Conservation (phyloP, 2,329 filamentous ascomycete genomes). For the Hypoxylon sp. region DNA sequence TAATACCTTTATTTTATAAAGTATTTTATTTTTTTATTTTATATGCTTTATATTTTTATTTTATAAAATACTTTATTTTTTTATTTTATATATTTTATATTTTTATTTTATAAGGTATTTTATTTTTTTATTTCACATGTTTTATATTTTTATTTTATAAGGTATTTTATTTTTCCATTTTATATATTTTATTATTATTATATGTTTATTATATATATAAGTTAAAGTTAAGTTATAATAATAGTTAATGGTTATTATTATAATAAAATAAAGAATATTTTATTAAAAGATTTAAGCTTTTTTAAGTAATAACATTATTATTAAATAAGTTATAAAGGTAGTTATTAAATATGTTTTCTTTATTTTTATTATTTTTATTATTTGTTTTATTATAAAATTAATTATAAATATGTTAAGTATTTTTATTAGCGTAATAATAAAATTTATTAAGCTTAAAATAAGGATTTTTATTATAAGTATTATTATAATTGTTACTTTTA, state of each 20-base stretch:
- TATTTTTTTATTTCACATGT: too few relatives aligned
- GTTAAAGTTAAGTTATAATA: background rate
- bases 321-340: background rate
- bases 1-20: too few relatives aligned
- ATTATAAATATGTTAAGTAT: too few relatives aligned
- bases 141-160: too few relatives aligned
- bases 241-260: background rate
- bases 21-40: background rate
- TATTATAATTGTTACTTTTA: too few relatives aligned
- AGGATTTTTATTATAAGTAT: too few relatives aligned
- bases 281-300: background rate
- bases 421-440: too few relatives aligned
- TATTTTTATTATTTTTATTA: too few relatives aligned
- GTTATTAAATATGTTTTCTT: too few relatives aligned
- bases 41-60: background rate
- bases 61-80: background rate
- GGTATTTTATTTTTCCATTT: background rate
- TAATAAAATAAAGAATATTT: background rate
- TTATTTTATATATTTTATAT: background rate
- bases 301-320: background rate
- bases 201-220: background rate
- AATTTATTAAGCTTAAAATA: too few relatives aligned
- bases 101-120: too few relatives aligned
- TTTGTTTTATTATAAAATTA: too few relatives aligned
- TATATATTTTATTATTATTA: background rate